phyloP scores from a whole-genome alignment of 2,329 filamentous ascomycete species.

The Polytolypa hystricis region DNA sequence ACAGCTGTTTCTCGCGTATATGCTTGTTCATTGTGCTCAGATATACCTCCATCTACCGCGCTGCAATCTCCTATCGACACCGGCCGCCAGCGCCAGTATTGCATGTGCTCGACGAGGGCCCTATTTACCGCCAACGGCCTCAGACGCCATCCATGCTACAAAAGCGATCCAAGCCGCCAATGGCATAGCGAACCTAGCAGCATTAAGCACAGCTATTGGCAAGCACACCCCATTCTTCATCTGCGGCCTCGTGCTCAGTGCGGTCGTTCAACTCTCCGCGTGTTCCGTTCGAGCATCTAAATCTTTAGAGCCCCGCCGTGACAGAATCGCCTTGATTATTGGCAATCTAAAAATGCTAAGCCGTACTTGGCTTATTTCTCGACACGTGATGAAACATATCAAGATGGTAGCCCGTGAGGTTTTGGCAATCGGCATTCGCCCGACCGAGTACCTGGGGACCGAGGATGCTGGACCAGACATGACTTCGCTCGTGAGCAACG shows the following conservation, averaged over 20 bases:
- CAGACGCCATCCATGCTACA: constrained; percentile 51
- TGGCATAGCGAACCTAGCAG: constrained; percentile 65
- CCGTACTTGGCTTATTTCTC: constrained; percentile 61
- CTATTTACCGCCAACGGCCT: constrained; percentile 29
- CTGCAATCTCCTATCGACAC: constrained; percentile 56
- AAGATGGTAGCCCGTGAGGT: constrained; percentile 70
- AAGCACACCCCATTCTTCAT: constrained; percentile 77
- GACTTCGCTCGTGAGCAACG: constrained; percentile 10
- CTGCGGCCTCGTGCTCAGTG: constrained; percentile 66
- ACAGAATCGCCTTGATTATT: constrained; percentile 68
- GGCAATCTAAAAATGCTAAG: constrained; percentile 61
- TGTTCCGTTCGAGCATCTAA: constrained; percentile 53
- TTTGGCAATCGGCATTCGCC: constrained; percentile 32
- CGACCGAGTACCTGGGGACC: constrained; percentile 7
- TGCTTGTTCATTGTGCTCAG: constrained; percentile 54
- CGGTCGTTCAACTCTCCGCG: constrained; percentile 70
- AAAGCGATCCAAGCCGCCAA: constrained; percentile 72
- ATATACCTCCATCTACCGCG: constrained; percentile 72
- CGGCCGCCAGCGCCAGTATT: constrained; percentile 37
- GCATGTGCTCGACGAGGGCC: constrained; percentile 32
- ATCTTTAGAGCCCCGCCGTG: constrained; percentile 47
- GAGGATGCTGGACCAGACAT: constrained; percentile 12
- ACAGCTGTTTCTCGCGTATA: constrained; percentile 83
- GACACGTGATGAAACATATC: constrained; percentile 59
- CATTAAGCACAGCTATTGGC: constrained; percentile 45